Evolutionary conservation across 192 early-diverging fungal species (phyloP).

Genomic region (Backusella liffmaniae): DNA sequence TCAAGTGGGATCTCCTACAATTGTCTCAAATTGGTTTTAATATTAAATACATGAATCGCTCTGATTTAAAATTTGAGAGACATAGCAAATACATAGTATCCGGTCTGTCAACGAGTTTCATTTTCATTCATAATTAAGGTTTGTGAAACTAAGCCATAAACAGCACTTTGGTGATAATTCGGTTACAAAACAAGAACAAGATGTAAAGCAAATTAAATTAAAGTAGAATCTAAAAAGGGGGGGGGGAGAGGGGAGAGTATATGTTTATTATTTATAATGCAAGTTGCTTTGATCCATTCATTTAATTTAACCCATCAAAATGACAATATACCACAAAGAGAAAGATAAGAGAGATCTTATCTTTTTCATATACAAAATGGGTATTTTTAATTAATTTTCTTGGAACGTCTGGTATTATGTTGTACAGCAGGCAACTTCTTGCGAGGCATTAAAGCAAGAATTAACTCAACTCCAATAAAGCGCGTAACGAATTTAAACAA

Average conservation of each 20-base stretch:
- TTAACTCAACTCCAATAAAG: constrained; percentile 17
- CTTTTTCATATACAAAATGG: neutral
- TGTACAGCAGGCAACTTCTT: neutral
- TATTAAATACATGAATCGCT: too few species aligned
- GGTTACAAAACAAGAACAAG: too few species aligned
- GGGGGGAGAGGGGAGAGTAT: neutral
- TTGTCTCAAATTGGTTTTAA: too few species aligned
- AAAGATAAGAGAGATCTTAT: neutral
- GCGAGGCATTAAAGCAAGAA: constrained; percentile 15
- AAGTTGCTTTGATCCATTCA: neutral
- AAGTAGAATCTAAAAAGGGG: too few species aligned
- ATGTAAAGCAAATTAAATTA: too few species aligned
- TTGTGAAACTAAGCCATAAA: too few species aligned
- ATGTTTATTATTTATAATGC: neutral
- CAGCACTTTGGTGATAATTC: too few species aligned
- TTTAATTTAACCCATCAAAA: neutral
- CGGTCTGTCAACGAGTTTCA: too few species aligned
- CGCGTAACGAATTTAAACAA: constrained; percentile 29
- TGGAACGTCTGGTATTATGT: neutral
- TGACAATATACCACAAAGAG: neutral
- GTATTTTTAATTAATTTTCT: constrained; percentile 13
- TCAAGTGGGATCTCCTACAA: too few species aligned
- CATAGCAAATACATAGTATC: too few species aligned
- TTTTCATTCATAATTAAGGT: too few species aligned
- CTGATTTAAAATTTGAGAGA: too few species aligned